These are phyloP conservation scores for Coniochaeta prunicola DNA, from an alignment of 2,329 filamentous ascomycete genomes.

Conservation along the genomic window DNA sequence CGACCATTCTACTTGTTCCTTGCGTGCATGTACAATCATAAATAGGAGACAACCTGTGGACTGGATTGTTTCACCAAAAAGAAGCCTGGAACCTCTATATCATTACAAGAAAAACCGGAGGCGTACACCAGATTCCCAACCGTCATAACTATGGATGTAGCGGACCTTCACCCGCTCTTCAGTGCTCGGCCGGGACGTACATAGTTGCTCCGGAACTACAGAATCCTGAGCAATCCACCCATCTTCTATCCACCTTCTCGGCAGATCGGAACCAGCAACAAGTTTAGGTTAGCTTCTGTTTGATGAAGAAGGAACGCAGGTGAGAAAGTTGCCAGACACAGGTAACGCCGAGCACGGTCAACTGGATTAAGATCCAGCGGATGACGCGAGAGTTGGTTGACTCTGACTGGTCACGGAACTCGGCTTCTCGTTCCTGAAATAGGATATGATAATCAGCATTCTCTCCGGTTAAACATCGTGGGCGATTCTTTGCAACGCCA, in stretches of 20 bases:
- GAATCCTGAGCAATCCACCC: too few species aligned
- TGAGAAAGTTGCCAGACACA: slow-evolving; percentile 98
- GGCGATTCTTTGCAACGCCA: neutral
- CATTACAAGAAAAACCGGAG: slow-evolving; percentile 3
- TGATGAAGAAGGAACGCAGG: slow-evolving; percentile 96
- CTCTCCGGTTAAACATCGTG: neutral
- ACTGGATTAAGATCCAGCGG: slow-evolving; percentile 87
- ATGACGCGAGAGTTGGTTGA: slow-evolving; percentile 85
- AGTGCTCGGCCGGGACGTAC: too few species aligned
- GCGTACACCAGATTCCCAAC: neutral
- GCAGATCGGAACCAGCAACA: neutral
- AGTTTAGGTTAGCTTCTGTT: slow-evolving; percentile 91
- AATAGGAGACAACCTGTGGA: neutral
- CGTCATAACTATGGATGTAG: too few species aligned
- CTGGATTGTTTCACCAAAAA: neutral
- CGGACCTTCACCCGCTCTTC: too few species aligned
- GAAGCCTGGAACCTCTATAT: neutral
- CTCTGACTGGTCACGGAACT: slow-evolving; percentile 97
- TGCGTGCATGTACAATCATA: too few species aligned
- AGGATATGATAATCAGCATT: neutral
- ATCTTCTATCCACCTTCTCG: neutral
- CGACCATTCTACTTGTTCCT: too few species aligned
- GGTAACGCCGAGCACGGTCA: slow-evolving; percentile 74
- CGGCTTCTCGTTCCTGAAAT: slow-evolving; percentile 85
- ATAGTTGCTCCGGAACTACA: too few species aligned